Base-by-base conservation (phyloP, 306 rosid genomes). In the Dalbergia oliveri region DNA sequence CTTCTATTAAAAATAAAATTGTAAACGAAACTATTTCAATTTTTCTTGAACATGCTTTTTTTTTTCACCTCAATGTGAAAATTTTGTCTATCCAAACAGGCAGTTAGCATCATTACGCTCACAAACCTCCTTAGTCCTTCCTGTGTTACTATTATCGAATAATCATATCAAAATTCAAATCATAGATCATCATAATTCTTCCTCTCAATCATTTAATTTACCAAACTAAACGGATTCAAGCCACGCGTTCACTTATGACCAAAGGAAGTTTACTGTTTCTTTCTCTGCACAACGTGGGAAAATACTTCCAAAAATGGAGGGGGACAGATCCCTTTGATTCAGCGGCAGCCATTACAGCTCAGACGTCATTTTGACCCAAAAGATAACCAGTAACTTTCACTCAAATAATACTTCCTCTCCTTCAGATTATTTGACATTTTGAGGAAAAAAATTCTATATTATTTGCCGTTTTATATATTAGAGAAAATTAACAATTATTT, bases 181-280 rank as follows among this genome's bases (percentile, higher is more conserved):
- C 50, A 41, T 6, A 14, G 49, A 16, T 9, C 21, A 23, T 7
- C 43, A 77, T 41, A 51, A 12, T 44, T 43, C 4, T 58, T 82
- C 53, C 31, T 72, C 49, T 62, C 61, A 76, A 77, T 82, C 78
- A 82, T 76, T 82, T 37, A 33, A 16, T 49, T 4, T 69, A 69
- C 81, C 73, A 60, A 76, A 76, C 68, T 73, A 39, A 9, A 23
- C 9, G 10, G 50, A 75, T 68, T 67, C 73, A 16, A 69, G 73
- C 77, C 81, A 82, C 78, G 78, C n/a, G 68, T 50, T 51, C 60
- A 13, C 65, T 47, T 49, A 31, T 39, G 47, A 39, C 11, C 58
- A n/a, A 4, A 13, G 54, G 4, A 12, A 3, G 35, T 0, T 34
- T 64, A 50, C 50, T 35, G 11, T 33, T 2, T 9, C 47, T 0